Conservation (phyloP, 495 filamentous ascomycete genomes). For the Aspergillus baeticus region DNA sequence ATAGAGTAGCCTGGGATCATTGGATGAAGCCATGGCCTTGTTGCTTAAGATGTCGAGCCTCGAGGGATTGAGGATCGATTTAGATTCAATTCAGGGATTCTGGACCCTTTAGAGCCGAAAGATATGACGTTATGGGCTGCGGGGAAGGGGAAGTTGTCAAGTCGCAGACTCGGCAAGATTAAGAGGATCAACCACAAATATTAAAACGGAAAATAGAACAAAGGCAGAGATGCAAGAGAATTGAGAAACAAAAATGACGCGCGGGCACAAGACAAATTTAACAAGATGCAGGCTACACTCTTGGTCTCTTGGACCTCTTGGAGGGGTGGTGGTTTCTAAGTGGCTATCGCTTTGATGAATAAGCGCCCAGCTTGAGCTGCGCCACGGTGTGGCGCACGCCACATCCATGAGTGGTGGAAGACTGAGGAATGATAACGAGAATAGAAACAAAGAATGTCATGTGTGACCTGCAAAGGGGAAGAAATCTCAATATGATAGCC, state of each 20-base stretch:
- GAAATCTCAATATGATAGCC: not conserved
- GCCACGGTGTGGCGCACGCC: constrained; percentile 9
- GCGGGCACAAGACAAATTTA: constrained; percentile 4
- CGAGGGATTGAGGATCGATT: not conserved
- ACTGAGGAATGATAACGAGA: constrained; percentile 4
- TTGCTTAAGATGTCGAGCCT: not conserved
- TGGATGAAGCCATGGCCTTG: constrained; percentile 13
- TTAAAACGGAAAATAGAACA: not conserved
- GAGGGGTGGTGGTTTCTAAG: not conserved
- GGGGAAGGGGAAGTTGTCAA: not conserved
- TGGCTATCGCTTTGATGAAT: constrained; percentile 8
- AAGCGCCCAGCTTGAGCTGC: constrained; percentile 10
- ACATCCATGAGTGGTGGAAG: too few species aligned
- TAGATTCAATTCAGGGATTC: not conserved
- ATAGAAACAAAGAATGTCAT: constrained; percentile 7
- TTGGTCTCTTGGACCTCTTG: constrained; percentile 6
- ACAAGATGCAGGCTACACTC: constrained; percentile 3
- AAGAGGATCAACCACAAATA: not conserved
- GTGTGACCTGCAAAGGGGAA: not conserved
- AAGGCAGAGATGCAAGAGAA: not conserved
- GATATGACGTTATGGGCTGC: constrained; percentile 7
- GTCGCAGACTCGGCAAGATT: not conserved
- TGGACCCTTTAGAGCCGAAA: not conserved
- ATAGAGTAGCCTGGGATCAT: constrained; percentile 19
- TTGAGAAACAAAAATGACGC: not conserved